phyloP scores from a whole-genome alignment of 2,329 filamentous ascomycete species.

The Diaporthe caulivora region DNA sequence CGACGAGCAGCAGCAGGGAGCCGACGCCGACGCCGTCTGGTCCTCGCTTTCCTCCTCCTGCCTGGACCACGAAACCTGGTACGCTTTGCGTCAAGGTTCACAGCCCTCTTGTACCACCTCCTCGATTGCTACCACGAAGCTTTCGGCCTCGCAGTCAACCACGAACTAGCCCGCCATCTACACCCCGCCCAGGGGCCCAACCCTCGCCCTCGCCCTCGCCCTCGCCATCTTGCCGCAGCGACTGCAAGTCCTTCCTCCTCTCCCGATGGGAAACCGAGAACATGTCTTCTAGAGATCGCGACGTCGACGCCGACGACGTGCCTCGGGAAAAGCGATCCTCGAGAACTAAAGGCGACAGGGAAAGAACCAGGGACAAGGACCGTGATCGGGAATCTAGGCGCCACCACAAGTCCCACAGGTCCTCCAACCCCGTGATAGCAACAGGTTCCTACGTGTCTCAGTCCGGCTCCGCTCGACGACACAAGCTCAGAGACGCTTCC shows the following conservation, averaged over 20 bases:
- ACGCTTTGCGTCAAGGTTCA: constrained; percentile 16
- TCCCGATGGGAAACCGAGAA: constrained; percentile 35
- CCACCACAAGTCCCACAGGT: constrained; percentile 57
- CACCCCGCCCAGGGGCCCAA: constrained; percentile 1
- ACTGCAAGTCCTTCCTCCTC: constrained; percentile 9
- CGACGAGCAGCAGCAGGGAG: constrained; percentile 10
- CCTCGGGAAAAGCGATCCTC: constrained; percentile 42
- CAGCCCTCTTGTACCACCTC: constrained; percentile 10
- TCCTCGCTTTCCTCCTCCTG: background rate
- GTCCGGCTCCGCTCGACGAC: constrained; percentile 51
- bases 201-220: constrained; percentile 8
- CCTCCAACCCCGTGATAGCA: constrained; percentile 54
- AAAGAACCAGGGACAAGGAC: constrained; percentile 48
- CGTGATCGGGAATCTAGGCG: constrained; percentile 52
- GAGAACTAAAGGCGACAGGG: constrained; percentile 42
- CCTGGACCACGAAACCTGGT: background rate
- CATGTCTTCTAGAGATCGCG: constrained; percentile 42
- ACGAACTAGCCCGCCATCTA: constrained; percentile 22
- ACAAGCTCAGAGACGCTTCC: constrained; percentile 38
- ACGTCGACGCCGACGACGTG: constrained; percentile 37
- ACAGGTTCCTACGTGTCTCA: constrained; percentile 52
- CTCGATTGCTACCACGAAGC: constrained; percentile 18
- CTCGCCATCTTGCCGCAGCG: constrained; percentile 21
- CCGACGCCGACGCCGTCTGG: background rate
- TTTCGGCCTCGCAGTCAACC: constrained; percentile 13